Base-by-base conservation (phyloP, 2,329 filamentous ascomycete genomes). In the Fusarium mexicanum region DNA sequence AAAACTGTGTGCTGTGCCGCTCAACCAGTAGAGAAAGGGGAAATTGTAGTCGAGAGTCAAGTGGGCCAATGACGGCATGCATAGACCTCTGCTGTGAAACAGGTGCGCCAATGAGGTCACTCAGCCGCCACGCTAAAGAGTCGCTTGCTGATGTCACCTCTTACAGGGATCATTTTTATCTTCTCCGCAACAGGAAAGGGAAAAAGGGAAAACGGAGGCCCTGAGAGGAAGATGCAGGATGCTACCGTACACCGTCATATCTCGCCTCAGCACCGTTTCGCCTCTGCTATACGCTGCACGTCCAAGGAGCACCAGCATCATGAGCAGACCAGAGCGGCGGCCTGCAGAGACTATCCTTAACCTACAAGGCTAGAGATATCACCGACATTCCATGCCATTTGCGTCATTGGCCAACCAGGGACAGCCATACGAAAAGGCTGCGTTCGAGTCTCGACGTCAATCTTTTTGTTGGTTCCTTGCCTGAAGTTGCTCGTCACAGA, bases 11-110 rank as follows among this genome's bases (percentile, higher is more conserved):
- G 48, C 53, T 71, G 43, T 61, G 68, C 68, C 67, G 41, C 61
- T 71, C 41, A 71, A 63, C 67, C 53, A 70, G 67, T 66, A 41
- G n/a, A 48, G 37, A 43, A 66, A 65, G 38, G 26, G 67, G 41
- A 66, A 69, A 53, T 41, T 20, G 60, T 57, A 43, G 51, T 70
- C 59, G 44, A 48, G 24, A 43, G 29, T 43, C 50, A 54, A 60
- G 72, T 74, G 72, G 72, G 72, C 72, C 72, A 74, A 73, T 74
- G 76, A 78, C 76, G 76, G 75, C 73, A 77, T 76, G 29, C 44
- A 50, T 57, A 48, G 57, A 33, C 31, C 55, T 65, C 62, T 37
- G 8, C 14, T 38, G n/a, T 29, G 44, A 50, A 43, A 46, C 33
- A 35, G 57, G 38, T 48, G 67, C 73, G 71, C 75, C 72, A 76